Conservation (phyloP, 2,329 filamentous ascomycete genomes). For the Neonectria hederae region DNA sequence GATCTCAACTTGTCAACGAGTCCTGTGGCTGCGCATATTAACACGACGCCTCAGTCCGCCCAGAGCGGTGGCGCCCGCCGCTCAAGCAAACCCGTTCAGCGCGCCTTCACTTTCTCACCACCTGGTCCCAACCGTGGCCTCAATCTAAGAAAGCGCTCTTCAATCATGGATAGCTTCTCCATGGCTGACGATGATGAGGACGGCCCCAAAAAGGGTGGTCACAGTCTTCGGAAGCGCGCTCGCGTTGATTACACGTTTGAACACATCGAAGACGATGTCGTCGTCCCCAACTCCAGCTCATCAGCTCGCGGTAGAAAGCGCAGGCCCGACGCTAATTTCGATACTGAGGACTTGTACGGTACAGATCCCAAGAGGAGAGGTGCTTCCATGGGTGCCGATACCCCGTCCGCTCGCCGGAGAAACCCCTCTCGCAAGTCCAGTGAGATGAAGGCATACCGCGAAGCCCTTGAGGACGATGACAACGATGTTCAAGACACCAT, state of each 20-base stretch:
- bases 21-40: conserved; percentile 46
- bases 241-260: conserved; percentile 67
- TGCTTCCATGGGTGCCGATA: conserved; percentile 48
- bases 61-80: conserved; percentile 43
- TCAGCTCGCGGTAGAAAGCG: conserved; percentile 50
- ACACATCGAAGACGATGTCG: conserved; percentile 60
- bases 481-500: conserved; percentile 67
- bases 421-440: conserved; percentile 52
- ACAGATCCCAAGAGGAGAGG: conserved; percentile 49
- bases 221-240: conserved; percentile 65
- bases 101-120: conserved; percentile 51
- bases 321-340: conserved; percentile 48
- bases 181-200: conserved; percentile 58
- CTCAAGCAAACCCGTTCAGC: conserved; percentile 48
- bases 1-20: conserved; percentile 46
- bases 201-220: conserved; percentile 65
- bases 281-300: conserved; percentile 48
- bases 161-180: conserved; percentile 53
- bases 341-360: conserved; percentile 45
- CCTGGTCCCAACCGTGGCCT: conserved; percentile 43
- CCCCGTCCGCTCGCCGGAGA: conserved; percentile 51
- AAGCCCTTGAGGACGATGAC: conserved; percentile 49
- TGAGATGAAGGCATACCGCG: conserved; percentile 46
- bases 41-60: conserved; percentile 46
- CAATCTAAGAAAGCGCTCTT: conserved; percentile 54